Conservation (phyloP, 2,329 filamentous ascomycete species). For the Fusarium pseudonygamai region DNA sequence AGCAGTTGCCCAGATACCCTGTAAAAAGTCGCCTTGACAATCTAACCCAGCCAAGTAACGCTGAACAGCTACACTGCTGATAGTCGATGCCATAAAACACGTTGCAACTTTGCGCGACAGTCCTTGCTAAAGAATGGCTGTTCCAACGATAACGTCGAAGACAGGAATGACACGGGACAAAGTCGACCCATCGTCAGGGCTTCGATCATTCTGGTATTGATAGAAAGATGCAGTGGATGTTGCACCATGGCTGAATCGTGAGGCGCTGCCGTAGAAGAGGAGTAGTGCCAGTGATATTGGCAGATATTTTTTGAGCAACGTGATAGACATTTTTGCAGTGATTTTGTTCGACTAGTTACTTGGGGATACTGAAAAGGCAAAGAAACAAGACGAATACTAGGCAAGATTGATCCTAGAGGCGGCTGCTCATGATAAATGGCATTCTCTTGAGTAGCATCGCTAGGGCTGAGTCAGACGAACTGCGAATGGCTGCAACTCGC, state of each 20-base stretch:
- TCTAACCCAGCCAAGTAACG: constrained; percentile 1
- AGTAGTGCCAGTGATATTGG: constrained; percentile 17
- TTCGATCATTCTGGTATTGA: constrained; percentile 18
- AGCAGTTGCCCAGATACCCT: constrained; percentile 17
- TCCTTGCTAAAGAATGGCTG: background rate
- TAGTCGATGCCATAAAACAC: constrained; percentile 24
- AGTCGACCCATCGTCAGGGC: constrained; percentile 11
- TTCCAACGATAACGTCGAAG: constrained; percentile 8
- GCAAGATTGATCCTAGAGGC: fast-evolving
- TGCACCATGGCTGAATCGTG: constrained; percentile 21
- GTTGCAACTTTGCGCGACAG: constrained; percentile 5
- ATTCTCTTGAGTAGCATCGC: background rate
- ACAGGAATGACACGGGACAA: constrained; percentile 11
- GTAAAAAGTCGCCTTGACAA: constrained; percentile 1
- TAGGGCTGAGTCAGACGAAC: constrained; percentile 10
- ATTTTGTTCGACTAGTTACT: fast-evolving
- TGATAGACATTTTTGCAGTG: background rate
- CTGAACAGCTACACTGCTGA: constrained; percentile 4
- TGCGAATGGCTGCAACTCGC: background rate
- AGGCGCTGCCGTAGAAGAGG: constrained; percentile 32
- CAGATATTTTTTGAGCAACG: background rate
- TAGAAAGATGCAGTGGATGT: constrained; percentile 23
- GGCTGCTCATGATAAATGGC: background rate
- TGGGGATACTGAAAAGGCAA: fast-evolving
- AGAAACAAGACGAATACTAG: fast-evolving